Evolutionary conservation across 352 stramenopile species (phyloP).

Genomic region (Plasmopara halstedii): DNA sequence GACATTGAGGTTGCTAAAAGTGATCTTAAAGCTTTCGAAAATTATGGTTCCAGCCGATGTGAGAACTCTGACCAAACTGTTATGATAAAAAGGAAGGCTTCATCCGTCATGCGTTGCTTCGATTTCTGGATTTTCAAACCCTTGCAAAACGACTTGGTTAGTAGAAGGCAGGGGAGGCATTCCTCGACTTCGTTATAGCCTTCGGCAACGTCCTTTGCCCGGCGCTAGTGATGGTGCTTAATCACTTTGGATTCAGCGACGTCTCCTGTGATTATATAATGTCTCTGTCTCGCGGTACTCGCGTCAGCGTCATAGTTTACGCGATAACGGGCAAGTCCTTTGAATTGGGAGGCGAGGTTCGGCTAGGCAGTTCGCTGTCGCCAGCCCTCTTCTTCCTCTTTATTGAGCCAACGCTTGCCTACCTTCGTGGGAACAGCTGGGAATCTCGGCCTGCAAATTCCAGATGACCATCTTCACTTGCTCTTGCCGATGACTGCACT

Average conservation of each 20-base stretch:
- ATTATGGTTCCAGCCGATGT: no score
- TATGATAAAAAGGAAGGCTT: not conserved
- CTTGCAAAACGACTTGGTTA: not conserved
- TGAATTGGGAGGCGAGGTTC: conserved; percentile 3
- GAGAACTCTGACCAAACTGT: conserved; percentile 11
- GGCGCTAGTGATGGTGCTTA: conserved; percentile 3
- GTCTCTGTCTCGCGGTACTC: conserved; percentile 8
- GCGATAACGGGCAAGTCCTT: not conserved
- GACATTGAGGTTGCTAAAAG: no score
- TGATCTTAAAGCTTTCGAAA: no score
- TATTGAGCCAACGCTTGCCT: conserved; percentile 13
- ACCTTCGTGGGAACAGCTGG: no score
- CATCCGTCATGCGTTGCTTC: conserved; percentile 8
- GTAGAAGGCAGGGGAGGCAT: not conserved
- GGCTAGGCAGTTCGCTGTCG: conserved; percentile 15
- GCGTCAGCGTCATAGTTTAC: conserved; percentile 6
- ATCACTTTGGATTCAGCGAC: conserved; percentile 6
- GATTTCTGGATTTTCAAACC: conserved; percentile 13
- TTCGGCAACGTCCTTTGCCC: conserved; percentile 8
- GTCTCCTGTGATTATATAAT: conserved; percentile 1
- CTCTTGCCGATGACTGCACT: no score
- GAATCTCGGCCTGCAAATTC: no score
- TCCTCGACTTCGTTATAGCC: conserved; percentile 5
- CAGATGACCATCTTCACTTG: no score
- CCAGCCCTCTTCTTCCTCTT: conserved; percentile 17